A percentile compares a stretch with the other conserved stretches of the same genome.
Evolutionary conservation across 768 basidiomycete species (phyloP).

Genomic region (Tylopilus rubrobrunneus): DNA sequence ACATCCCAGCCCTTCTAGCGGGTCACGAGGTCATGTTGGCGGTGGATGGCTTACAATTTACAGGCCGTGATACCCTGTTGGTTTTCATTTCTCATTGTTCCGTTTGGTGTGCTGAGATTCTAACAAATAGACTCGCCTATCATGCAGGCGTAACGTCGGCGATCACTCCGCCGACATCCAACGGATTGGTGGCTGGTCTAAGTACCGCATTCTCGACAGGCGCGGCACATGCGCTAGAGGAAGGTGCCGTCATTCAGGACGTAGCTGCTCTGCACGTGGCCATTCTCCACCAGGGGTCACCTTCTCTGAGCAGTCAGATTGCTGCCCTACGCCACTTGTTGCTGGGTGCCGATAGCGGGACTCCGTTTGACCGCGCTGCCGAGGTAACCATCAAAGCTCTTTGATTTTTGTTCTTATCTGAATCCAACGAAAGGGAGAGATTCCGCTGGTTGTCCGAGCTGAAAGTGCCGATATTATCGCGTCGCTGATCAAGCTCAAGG

Average conservation of each 20-base stretch:
- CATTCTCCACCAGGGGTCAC: constrained; percentile 42
- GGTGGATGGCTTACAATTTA: constrained; percentile 70
- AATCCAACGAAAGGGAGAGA: constrained; percentile 44
- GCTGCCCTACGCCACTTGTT: constrained; percentile 67
- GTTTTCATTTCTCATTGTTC: constrained; percentile 12
- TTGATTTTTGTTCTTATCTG: neutral
- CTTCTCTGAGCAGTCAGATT: constrained; percentile 71
- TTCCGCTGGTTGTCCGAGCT: constrained; percentile 73
- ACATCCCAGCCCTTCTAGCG: constrained; percentile 34
- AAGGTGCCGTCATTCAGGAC: constrained; percentile 58
- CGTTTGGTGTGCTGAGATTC: constrained; percentile 2
- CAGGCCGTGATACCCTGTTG: constrained; percentile 54
- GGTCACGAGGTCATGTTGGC: constrained; percentile 50
- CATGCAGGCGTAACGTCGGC: constrained; percentile 60
- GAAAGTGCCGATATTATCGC: constrained; percentile 82
- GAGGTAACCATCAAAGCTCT: constrained; percentile 32
- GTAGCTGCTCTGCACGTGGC: constrained; percentile 59
- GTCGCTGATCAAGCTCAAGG: constrained; percentile 65
- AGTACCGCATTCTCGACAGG: constrained; percentile 57
- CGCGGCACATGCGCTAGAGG: constrained; percentile 49
- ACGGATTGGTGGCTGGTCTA: constrained; percentile 52
- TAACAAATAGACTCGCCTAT: constrained; percentile 56
- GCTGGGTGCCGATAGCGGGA: constrained; percentile 27
- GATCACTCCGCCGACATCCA: constrained; percentile 52
- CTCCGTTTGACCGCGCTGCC: constrained; percentile 40